phyloP scores from a whole-genome alignment of 2,329 filamentous ascomycete species.

The Hymenoscyphus scutula region DNA sequence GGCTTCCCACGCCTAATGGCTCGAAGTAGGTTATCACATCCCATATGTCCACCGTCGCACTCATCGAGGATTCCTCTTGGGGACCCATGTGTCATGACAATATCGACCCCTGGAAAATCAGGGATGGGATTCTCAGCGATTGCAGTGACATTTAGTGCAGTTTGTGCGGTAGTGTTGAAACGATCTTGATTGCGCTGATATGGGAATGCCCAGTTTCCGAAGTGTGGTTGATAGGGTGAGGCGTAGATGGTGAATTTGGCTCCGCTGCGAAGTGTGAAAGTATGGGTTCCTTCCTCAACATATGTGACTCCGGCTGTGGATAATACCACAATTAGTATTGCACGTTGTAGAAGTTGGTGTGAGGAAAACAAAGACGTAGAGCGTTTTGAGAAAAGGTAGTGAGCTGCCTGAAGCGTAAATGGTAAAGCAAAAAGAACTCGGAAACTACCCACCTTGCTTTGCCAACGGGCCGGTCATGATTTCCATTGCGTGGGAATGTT shows the following conservation, averaged over 20 bases:
- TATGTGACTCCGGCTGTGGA: conserved; percentile 35
- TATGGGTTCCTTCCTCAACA: conserved; percentile 35
- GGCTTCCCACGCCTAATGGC: conserved; percentile 52
- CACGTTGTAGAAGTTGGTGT: too few species aligned
- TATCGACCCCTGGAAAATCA: conserved; percentile 40
- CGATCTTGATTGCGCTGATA: conserved; percentile 33
- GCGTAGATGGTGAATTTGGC: conserved; percentile 35
- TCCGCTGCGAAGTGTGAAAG: conserved; percentile 34
- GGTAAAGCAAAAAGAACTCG: too few species aligned
- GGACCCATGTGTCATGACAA: conserved; percentile 62
- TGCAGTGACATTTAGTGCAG: conserved; percentile 15
- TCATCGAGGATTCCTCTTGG: conserved; percentile 50
- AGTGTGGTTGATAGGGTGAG: conserved; percentile 37
- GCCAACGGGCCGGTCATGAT: conserved; percentile 30
- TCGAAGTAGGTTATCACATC: conserved; percentile 52
- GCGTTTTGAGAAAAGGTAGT: too few species aligned
- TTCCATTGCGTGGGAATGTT: conserved; percentile 21
- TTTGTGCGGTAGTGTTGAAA: conserved; percentile 28
- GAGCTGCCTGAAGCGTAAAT: too few species aligned
- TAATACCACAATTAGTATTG: too few species aligned
- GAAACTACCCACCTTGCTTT: too few species aligned
- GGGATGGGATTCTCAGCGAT: conserved; percentile 28
- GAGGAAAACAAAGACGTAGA: too few species aligned
- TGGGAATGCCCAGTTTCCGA: conserved; percentile 34
- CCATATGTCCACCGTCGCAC: conserved; percentile 33